Conservation (phyloP, 768 basidiomycete genomes). For the Gymnopilus dilepis region DNA sequence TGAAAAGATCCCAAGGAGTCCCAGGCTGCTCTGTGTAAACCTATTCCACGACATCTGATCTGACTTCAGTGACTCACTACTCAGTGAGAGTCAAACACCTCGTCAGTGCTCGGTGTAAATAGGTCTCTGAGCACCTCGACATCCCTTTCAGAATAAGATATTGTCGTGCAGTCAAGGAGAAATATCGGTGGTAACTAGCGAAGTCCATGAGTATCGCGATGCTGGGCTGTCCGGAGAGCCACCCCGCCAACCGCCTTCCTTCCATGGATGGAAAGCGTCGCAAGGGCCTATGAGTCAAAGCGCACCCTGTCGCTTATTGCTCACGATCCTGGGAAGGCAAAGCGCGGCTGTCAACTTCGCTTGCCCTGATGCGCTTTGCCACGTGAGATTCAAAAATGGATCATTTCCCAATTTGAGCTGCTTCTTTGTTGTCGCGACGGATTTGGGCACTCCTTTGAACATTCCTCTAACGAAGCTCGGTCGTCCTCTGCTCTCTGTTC, state of each 20-base stretch:
- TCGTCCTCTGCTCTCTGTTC: slow-evolving; percentile 12
- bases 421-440: slow-evolving; percentile 36
- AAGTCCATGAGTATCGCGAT: slow-evolving; percentile 7
- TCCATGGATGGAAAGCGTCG: neutral
- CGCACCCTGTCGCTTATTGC: neutral
- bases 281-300: slow-evolving; percentile 8
- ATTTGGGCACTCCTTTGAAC: slow-evolving; percentile 35
- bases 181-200: neutral
- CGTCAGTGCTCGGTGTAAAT: slow-evolving; percentile 1
- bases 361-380: slow-evolving; percentile 13
- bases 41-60: slow-evolving; percentile 1
- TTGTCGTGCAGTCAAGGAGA: neutral
- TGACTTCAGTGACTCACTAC: slow-evolving; percentile 1
- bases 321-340: slow-evolving; percentile 16
- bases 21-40: slow-evolving; percentile 2
- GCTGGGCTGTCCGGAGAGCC: slow-evolving; percentile 18
- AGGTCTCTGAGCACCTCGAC: neutral
- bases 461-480: slow-evolving; percentile 16
- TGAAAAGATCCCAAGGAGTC: neutral
- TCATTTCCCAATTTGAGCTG: slow-evolving; percentile 25
- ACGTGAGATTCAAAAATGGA: slow-evolving; percentile 27
- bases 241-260: slow-evolving; percentile 10
- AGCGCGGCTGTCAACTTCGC: slow-evolving; percentile 2
- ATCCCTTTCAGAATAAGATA: neutral
- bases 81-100: neutral